A percentile compares a stretch with the other conserved stretches of the same genome.
These are phyloP conservation scores for Eimeria zaria DNA, from an alignment of 169 alveolate species.

Conservation along the genomic window DNA sequence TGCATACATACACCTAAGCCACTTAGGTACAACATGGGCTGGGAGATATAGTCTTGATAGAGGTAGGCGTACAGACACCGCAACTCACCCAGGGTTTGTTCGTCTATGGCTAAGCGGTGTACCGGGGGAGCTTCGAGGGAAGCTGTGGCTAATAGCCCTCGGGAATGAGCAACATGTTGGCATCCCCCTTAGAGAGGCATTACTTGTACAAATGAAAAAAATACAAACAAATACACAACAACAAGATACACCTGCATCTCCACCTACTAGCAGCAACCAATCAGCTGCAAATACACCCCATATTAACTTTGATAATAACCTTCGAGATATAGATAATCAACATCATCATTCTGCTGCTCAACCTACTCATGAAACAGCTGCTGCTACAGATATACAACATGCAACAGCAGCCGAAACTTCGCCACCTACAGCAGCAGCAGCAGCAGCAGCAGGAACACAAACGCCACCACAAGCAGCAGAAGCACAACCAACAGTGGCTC, in stretches of 20 bases:
- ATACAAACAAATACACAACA: not conserved
- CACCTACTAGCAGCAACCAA: not conserved
- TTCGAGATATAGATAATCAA: not conserved
- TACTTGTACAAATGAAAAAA: not conserved
- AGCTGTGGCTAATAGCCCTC: slow-evolving; percentile 75
- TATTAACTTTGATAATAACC: not conserved
- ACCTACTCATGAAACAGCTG: not conserved
- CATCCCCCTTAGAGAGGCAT: not conserved
- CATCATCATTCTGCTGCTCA: not conserved
- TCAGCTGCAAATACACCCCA: not conserved
- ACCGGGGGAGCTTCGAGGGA: slow-evolving; percentile 68
- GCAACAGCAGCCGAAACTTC: not conserved
- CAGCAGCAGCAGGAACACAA: slow-evolving; percentile 3
- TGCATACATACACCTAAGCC: slow-evolving; percentile 55
- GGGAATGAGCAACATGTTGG: slow-evolving; percentile 76
- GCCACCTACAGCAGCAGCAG: not conserved
- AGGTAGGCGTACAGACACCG: slow-evolving; percentile 61
- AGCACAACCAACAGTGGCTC: slow-evolving; percentile 1
- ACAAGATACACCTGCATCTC: not conserved
- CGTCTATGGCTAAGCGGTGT: slow-evolving; percentile 72
- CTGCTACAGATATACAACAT: not conserved
- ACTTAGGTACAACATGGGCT: slow-evolving; percentile 25
- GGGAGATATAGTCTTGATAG: slow-evolving; percentile 50
- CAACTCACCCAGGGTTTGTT: slow-evolving; percentile 41
- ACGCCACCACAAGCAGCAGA: no score